Base-by-base conservation (phyloP, 2,329 filamentous ascomycete genomes). In the Plenodomus biglobosus region DNA sequence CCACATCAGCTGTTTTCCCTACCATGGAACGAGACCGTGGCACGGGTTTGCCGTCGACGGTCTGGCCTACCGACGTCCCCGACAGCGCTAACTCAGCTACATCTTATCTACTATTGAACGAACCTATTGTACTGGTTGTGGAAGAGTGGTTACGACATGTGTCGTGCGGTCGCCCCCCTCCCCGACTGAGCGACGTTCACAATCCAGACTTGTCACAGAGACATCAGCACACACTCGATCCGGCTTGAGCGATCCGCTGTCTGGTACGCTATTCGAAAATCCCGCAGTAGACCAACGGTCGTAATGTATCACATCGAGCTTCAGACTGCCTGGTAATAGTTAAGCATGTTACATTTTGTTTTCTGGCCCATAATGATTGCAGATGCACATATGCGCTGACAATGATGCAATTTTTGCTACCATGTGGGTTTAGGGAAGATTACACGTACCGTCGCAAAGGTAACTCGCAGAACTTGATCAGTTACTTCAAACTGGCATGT, bases 21-120 rank as follows among this genome's bases (percentile, higher is more conserved):
- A 56, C 56, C 58, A 60, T 53, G 56, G 58, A 40, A 56, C 60
- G 44, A 42, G 44, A 38, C 40, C 40, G 44, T 50, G 47, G 50
- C 44, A 54, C 56, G 50, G 60, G 18, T 52, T 42, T 55, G 49
- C 56, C 54, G 53, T 50, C 46, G 45, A 46, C 48, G 46, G 44
- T 53, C 50, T 48, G 36, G 37, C 40, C 38, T 30, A 40, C 22
- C 40, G 24, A 40, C 20, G 41, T 34, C 22, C 42, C 38, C 32
- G 44, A 32, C 34, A 39, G 39, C 34, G n/a, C 27, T 32, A 32
- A 32, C 6, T 39, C 32, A 37, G 19, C 19, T 35, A 18, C 35
- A 35, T 41, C 24, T 30, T n/a, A 39, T 37, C 36, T 40, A 52
- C 19, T 20, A 39, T 42, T 21, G 40, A 46, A 18, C 42, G 22